Percentiles rank a stretch among this genome's conserved stretches.
Conservation (phyloP, 2,329 filamentous ascomycete species). For the Fusarium anthophilum region DNA sequence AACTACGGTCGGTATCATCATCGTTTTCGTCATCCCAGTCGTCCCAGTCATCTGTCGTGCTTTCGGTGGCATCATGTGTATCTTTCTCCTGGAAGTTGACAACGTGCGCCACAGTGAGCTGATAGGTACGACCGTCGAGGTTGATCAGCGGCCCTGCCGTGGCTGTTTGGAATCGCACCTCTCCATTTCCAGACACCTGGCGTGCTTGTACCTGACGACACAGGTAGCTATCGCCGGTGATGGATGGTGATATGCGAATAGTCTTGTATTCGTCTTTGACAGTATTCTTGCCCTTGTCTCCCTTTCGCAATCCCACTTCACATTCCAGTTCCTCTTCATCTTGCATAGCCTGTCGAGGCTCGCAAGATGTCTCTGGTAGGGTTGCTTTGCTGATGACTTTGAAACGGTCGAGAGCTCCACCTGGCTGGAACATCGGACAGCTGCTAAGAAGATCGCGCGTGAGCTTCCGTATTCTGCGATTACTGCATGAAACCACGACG, state of each 20-base stretch:
- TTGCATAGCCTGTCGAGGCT: rapidly evolving
- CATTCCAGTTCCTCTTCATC: rapidly evolving
- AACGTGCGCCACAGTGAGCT: not conserved
- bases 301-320: rapidly evolving
- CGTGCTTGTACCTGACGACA: not conserved
- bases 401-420: rapidly evolving
- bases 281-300: not conserved
- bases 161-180: not conserved
- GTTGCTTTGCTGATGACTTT: not conserved
- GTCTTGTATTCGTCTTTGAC: not conserved
- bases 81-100: not conserved
- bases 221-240: rapidly evolving
- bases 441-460: rapidly evolving
- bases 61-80: rapidly evolving
- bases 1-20: rapidly evolving
- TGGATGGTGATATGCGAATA: not conserved
- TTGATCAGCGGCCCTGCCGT: not conserved
- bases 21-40: not conserved
- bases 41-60: not conserved
- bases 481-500: rapidly evolving
- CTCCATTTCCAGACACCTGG: not conserved
- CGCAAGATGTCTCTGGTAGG: not conserved
- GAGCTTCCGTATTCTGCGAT: not conserved
- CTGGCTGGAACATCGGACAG: not conserved
- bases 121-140: rapidly evolving